Evolutionary conservation across 495 filamentous ascomycete species (phyloP).

Genomic region (Penicillium lividum): DNA sequence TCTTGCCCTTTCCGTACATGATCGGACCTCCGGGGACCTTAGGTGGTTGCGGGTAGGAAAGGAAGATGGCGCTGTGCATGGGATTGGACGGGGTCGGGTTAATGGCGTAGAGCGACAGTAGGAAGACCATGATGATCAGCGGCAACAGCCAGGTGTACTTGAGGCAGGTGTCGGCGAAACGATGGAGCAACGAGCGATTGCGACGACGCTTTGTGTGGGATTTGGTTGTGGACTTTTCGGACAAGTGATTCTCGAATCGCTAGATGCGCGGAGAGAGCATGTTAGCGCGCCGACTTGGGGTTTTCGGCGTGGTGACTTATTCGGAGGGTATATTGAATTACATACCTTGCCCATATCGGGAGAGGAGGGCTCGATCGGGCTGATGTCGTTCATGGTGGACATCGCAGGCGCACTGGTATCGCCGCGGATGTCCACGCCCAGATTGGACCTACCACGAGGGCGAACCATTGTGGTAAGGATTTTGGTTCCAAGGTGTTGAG

Average conservation of each 20-base stretch:
- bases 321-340: not conserved
- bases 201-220: slow-evolving; percentile 50
- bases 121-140: slow-evolving; percentile 63
- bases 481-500: not conserved
- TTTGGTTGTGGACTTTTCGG: slow-evolving; percentile 38
- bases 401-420: slow-evolving; percentile 55
- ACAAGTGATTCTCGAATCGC: slow-evolving; percentile 21
- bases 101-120: slow-evolving; percentile 69
- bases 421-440: slow-evolving; percentile 53
- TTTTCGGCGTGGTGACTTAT: not conserved
- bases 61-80: slow-evolving; percentile 83
- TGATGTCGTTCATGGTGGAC: slow-evolving; percentile 52
- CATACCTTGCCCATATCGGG: slow-evolving; percentile 45
- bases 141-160: slow-evolving; percentile 83
- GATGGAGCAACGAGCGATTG: slow-evolving; percentile 61
- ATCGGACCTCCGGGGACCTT: slow-evolving; percentile 52
- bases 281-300: slow-evolving; percentile 17
- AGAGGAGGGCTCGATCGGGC: slow-evolving; percentile 44
- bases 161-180: slow-evolving; percentile 64
- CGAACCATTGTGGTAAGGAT: slow-evolving; percentile 39
- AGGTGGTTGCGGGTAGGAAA: slow-evolving; percentile 78
- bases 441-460: slow-evolving; percentile 47
- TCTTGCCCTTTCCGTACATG: slow-evolving; percentile 87
- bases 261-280: slow-evolving; percentile 6
- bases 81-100: slow-evolving; percentile 84